These are phyloP conservation scores for Zychaea mexicana DNA, from an alignment of 371 early-diverging fungal species.

Conservation along the genomic window DNA sequence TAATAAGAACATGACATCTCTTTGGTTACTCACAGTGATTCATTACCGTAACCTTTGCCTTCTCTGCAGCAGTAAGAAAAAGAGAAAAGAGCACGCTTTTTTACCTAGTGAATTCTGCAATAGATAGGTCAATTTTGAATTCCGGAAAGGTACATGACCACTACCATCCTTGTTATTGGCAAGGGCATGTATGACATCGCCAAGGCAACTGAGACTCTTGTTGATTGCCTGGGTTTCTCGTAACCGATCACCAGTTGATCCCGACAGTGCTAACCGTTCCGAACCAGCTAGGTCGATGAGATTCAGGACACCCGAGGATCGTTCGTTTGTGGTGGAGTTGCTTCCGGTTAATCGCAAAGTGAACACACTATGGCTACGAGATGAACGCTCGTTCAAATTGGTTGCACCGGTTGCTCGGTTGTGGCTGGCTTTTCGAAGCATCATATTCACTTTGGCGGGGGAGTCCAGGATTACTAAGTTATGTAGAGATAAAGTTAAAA, in stretches of 20 bases:
- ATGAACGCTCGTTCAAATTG: constrained; percentile 93
- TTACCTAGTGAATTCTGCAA: constrained; percentile 86
- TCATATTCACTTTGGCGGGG: constrained; percentile 68
- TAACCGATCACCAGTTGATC: constrained; percentile 90
- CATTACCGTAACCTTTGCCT: too few relatives aligned
- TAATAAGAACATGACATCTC: neutral
- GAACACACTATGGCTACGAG: constrained; percentile 95
- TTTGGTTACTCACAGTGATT: too few relatives aligned
- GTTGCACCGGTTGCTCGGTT: constrained; percentile 93
- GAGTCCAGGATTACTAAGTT: constrained; percentile 57
- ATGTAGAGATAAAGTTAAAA: neutral
- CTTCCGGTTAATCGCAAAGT: constrained; percentile 77
- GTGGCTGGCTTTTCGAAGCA: constrained; percentile 76
- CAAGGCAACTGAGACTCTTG: constrained; percentile 89
- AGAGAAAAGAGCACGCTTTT: too few relatives aligned
- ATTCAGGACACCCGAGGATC: constrained; percentile 77
- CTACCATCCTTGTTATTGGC: constrained; percentile 71
- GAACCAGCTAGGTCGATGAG: constrained; percentile 98
- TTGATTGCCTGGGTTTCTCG: constrained; percentile 98
- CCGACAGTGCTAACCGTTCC: constrained; percentile 87
- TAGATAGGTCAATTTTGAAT: constrained; percentile 95
- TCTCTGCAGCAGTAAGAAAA: too few relatives aligned
- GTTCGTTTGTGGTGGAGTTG: constrained; percentile 75
- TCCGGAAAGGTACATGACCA: constrained; percentile 94
- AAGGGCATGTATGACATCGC: constrained; percentile 94